Percentiles rank a stretch among this genome's conserved stretches.
Evolutionary conservation across 202 grass and related monocot species (phyloP).

Genomic region (Schoenoplectus tabernaemontani): DNA sequence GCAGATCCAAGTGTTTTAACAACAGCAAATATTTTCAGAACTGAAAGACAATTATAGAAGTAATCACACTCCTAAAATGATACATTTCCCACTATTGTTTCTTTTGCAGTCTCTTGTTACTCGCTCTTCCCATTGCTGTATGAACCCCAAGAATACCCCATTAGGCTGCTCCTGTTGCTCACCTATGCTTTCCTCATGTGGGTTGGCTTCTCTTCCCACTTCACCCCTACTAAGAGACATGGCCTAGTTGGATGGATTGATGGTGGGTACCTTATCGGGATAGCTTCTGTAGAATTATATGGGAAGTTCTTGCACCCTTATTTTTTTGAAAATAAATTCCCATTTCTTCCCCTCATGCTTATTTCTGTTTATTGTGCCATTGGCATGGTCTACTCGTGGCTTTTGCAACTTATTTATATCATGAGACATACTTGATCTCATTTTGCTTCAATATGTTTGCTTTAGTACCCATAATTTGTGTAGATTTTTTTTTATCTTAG

Average conservation of each 20-base stretch:
- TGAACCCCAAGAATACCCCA: slow-evolving; percentile 63
- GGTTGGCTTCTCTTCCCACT: slow-evolving; percentile 60
- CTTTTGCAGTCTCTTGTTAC: slow-evolving; percentile 79
- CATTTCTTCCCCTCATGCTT: slow-evolving; percentile 82
- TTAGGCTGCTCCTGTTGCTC: slow-evolving; percentile 58
- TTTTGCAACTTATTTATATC: slow-evolving; percentile 66
- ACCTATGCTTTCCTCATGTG: slow-evolving; percentile 55
- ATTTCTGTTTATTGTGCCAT: slow-evolving; percentile 55
- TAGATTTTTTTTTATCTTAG: neutral
- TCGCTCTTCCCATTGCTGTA: slow-evolving; percentile 77
- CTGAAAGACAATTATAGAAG: neutral
- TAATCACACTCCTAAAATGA: neutral
- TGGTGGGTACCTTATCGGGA: slow-evolving; percentile 45
- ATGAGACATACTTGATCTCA: slow-evolving; percentile 44
- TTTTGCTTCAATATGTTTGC: neutral
- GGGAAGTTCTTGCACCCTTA: slow-evolving; percentile 47
- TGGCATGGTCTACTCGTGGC: slow-evolving; percentile 86
- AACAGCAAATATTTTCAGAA: neutral
- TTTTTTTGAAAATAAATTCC: slow-evolving; percentile 51
- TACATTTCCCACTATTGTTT: slow-evolving; percentile 12
- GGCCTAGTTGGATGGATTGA: slow-evolving; percentile 44
- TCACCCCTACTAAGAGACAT: slow-evolving; percentile 27
- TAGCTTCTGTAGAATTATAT: slow-evolving; percentile 52
- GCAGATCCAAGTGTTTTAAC: neutral
- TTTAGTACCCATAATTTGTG: neutral